Evolutionary conservation across 495 filamentous ascomycete genomes (phyloP).

Genomic region (Penicillium ucsense): DNA sequence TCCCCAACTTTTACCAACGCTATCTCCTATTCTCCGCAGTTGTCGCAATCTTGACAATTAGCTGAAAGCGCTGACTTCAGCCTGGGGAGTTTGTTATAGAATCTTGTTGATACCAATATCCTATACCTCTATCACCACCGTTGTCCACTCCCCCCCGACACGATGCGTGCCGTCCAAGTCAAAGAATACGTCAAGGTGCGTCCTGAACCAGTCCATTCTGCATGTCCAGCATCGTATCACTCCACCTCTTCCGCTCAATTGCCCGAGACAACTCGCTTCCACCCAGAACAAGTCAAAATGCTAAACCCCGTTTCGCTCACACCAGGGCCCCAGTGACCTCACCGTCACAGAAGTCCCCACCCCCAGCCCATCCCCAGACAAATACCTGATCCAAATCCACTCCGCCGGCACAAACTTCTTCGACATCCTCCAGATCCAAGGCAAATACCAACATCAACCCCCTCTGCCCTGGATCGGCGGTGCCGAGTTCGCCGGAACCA

Average conservation of each 20-base stretch:
- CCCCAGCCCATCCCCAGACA: conserved; percentile 53
- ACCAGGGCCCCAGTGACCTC: conserved; percentile 69
- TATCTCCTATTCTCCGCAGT: not conserved
- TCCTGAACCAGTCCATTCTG: not conserved
- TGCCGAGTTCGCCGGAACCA: conserved; percentile 72
- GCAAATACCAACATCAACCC: conserved; percentile 62
- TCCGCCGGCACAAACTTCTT: conserved; percentile 92
- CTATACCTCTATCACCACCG: not conserved
- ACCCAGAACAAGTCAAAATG: not conserved
- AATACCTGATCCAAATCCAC: conserved; percentile 86
- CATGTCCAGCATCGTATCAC: not conserved
- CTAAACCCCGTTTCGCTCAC: not conserved
- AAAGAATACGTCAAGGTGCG: conserved; percentile 71
- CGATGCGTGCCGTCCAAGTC: conserved; percentile 80
- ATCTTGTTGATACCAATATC: not conserved
- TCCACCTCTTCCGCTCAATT: not conserved
- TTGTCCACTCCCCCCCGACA: conserved; percentile 2
- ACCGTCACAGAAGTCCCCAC: conserved; percentile 61
- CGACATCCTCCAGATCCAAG: conserved; percentile 82
- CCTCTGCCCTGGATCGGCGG: conserved; percentile 81
- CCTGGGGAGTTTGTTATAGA: no score
- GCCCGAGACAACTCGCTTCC: not conserved
- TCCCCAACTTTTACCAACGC: not conserved
- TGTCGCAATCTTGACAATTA: no score
- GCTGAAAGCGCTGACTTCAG: no score